phyloP scores from a whole-genome alignment of 2,329 filamentous ascomycete genomes.

The Stromatinia cepivora region DNA sequence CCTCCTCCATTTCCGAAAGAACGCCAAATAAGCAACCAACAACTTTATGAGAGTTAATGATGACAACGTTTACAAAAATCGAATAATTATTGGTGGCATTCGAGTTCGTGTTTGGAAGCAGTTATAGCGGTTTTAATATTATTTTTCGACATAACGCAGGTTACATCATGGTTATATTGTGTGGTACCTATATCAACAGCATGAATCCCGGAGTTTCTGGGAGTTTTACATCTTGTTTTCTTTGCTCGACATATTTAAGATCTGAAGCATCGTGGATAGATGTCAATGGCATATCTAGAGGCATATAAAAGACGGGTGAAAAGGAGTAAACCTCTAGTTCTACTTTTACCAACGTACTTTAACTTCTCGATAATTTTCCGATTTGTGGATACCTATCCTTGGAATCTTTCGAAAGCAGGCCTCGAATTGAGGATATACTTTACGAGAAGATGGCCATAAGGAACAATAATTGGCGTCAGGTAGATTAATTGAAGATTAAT shows the following conservation, averaged over 20 bases:
- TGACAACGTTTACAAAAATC: constrained; percentile 20
- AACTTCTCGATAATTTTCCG: constrained; percentile 13
- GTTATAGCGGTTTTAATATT: constrained; percentile 17
- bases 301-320: constrained; percentile 5
- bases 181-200: constrained; percentile 28
- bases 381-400: constrained; percentile 15
- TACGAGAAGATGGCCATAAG: constrained; percentile 9
- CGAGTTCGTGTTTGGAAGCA: constrained; percentile 16
- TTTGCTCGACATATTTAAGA: constrained; percentile 10
- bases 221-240: constrained; percentile 20
- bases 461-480: constrained; percentile 22
- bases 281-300: constrained; percentile 19
- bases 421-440: constrained; percentile 21
- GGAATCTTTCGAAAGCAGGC: not conserved
- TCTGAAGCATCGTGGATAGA: constrained; percentile 7
- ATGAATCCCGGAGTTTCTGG: constrained; percentile 36
- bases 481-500: constrained; percentile 21
- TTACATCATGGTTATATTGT: constrained; percentile 32
- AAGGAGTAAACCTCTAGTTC: constrained; percentile 7
- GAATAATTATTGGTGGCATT: constrained; percentile 18
- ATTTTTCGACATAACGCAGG: constrained; percentile 24
- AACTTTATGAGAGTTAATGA: constrained; percentile 20
- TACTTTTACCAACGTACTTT: constrained; percentile 21
- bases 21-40: constrained; percentile 53
- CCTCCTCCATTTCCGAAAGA: constrained; percentile 82